Evolutionary conservation across 768 basidiomycete species (phyloP).

Genomic region (Scleroderma bovista): DNA sequence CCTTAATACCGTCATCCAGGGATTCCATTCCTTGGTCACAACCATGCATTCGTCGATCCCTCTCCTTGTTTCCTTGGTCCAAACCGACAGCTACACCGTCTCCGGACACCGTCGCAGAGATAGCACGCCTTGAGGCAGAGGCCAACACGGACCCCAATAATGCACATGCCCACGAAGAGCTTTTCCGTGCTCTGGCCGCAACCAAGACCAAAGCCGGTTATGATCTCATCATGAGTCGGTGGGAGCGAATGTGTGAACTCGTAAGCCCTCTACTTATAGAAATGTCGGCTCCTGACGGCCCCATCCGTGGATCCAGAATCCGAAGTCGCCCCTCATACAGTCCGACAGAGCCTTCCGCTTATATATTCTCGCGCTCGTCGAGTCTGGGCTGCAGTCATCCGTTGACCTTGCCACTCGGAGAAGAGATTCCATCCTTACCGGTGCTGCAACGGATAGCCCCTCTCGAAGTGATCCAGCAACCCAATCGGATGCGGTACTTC

Average conservation of each 20-base stretch:
- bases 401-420: constrained; percentile 62
- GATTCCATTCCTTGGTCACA: constrained; percentile 35
- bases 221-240: constrained; percentile 68
- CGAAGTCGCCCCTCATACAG: constrained; percentile 60
- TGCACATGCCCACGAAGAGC: constrained; percentile 59
- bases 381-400: constrained; percentile 49
- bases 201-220: constrained; percentile 64
- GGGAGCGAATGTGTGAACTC: constrained; percentile 82
- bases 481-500: constrained; percentile 11
- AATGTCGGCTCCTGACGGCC: constrained; percentile 1
- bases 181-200: constrained; percentile 61
- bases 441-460: constrained; percentile 23
- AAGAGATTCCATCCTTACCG: constrained; percentile 57
- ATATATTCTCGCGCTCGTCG: constrained; percentile 67
- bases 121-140: constrained; percentile 71
- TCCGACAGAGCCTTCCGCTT: constrained; percentile 70
- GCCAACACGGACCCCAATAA: constrained; percentile 72
- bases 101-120: constrained; percentile 60
- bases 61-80: constrained; percentile 31
- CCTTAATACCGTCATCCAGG: constrained; percentile 28
- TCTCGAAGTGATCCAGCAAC: constrained; percentile 7
- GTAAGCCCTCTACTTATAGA: constrained; percentile 40
- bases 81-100: constrained; percentile 45
- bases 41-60: constrained; percentile 16
- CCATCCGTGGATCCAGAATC: constrained; percentile 42